Conservation (phyloP, 1,139 yeast species). For the Debaryomyces psychrophilus region DNA sequence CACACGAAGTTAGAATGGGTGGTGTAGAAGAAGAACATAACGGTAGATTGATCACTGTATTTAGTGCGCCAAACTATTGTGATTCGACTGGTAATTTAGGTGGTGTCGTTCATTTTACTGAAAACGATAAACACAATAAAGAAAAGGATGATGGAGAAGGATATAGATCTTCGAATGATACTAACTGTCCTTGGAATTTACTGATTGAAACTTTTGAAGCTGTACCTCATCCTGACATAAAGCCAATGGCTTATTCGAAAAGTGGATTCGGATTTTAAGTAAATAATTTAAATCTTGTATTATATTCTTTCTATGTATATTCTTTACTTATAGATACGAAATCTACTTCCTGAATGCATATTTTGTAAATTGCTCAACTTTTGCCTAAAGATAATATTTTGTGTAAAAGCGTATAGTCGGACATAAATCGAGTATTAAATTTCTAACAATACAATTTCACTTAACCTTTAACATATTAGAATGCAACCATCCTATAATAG, state of each 20-base stretch:
- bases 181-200: conserved; percentile 52
- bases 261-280: conserved; percentile 52
- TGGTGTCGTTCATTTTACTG: conserved; percentile 72
- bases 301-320: conserved; percentile 7
- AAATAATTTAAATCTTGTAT: conserved; percentile 3
- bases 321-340: neutral
- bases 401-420: neutral
- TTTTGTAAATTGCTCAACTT: neutral
- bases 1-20: conserved; percentile 92
- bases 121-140: conserved; percentile 35
- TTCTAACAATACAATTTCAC: neutral
- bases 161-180: conserved; percentile 50
- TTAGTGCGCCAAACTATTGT: conserved; percentile 97
- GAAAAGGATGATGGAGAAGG: conserved; percentile 49
- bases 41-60: conserved; percentile 85
- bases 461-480: neutral
- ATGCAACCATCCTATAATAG: conserved; percentile 4
- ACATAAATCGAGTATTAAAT: neutral
- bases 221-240: conserved; percentile 86
- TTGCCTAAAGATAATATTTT: neutral
- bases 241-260: conserved; percentile 96
- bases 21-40: conserved; percentile 90
- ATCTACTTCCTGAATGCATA: neutral
- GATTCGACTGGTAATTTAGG: conserved; percentile 91
- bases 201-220: conserved; percentile 68